A percentile compares a stretch with the other conserved stretches of the same genome.
phyloP scores from a whole-genome alignment of 176 grass and related monocot genomes.

The Tuctoria greenei region DNA sequence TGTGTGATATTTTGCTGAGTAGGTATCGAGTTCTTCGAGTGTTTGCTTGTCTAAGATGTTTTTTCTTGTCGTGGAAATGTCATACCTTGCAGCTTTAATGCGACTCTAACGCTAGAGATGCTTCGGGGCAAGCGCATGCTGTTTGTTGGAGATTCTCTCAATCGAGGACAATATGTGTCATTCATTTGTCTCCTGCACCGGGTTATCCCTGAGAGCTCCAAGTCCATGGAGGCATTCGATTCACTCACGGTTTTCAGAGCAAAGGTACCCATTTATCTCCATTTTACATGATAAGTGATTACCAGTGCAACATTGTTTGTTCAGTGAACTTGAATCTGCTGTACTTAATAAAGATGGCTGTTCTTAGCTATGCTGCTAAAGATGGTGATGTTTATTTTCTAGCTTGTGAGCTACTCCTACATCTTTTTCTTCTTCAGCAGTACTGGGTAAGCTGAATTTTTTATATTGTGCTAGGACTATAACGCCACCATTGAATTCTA shows the following conservation, averaged over 20 bases:
- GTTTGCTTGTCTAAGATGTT: not conserved
- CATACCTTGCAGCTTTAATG: constrained; percentile 66
- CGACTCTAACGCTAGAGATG: constrained; percentile 74
- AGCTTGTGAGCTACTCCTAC: not conserved
- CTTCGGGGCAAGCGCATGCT: constrained; percentile 85
- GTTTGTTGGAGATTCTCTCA: constrained; percentile 91
- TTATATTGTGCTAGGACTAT: constrained; percentile 59
- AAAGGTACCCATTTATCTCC: constrained; percentile 50
- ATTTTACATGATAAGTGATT: not conserved
- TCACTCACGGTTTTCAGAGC: constrained; percentile 84
- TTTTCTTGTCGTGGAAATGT: not conserved
- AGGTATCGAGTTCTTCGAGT: not conserved
- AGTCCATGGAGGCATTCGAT: constrained; percentile 80
- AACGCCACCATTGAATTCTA: constrained; percentile 98
- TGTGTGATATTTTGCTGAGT: not conserved
- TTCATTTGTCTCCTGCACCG: constrained; percentile 85
- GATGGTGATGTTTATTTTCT: not conserved
- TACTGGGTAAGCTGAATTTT: constrained; percentile 6
- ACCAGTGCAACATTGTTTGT: not conserved
- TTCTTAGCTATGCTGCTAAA: not conserved
- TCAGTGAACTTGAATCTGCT: not conserved
- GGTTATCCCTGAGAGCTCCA: constrained; percentile 52
- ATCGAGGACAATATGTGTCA: constrained; percentile 78
- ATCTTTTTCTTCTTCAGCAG: not conserved
- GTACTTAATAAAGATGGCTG: not conserved